These are phyloP conservation scores for Maudiozyma barnettii DNA, from an alignment of 805 yeast species.

Conservation along the genomic window DNA sequence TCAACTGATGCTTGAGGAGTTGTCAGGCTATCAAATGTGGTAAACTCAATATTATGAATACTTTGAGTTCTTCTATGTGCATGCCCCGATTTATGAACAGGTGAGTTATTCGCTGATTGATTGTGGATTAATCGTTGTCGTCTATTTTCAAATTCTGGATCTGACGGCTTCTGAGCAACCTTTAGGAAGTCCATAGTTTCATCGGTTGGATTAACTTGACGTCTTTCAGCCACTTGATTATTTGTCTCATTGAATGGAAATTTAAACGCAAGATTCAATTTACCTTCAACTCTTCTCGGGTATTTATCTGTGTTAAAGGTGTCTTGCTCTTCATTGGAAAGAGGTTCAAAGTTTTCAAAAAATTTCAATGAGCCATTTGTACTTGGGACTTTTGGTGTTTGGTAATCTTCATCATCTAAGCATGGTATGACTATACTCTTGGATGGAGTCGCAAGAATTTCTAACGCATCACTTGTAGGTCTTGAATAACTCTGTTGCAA, in stretches of 20 bases:
- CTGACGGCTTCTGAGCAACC: constrained; percentile 6
- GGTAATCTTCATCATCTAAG: constrained; percentile 9
- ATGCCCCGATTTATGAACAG: constrained; percentile 11
- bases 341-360: constrained; percentile 17
- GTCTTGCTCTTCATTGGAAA: not conserved
- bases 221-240: not conserved
- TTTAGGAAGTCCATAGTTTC: constrained; percentile 11
- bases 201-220: not conserved
- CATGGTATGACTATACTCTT: constrained; percentile 23
- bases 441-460: constrained; percentile 21
- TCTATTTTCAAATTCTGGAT: constrained; percentile 14
- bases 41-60: constrained; percentile 15
- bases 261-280: constrained; percentile 16
- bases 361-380: constrained; percentile 17
- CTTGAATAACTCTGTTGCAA: not conserved
- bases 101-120: constrained; percentile 5
- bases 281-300: constrained; percentile 1
- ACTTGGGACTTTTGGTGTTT: constrained; percentile 8
- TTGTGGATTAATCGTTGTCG: constrained; percentile 12
- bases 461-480: constrained; percentile 10
- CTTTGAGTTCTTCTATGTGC: constrained; percentile 27
- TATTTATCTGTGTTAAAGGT: not conserved
- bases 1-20: constrained; percentile 3
- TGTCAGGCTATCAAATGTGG: not conserved
- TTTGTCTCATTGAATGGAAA: constrained; percentile 12